phyloP scores from a whole-genome alignment of 2,329 filamentous ascomycete species.

The Aspergillus tanneri region DNA sequence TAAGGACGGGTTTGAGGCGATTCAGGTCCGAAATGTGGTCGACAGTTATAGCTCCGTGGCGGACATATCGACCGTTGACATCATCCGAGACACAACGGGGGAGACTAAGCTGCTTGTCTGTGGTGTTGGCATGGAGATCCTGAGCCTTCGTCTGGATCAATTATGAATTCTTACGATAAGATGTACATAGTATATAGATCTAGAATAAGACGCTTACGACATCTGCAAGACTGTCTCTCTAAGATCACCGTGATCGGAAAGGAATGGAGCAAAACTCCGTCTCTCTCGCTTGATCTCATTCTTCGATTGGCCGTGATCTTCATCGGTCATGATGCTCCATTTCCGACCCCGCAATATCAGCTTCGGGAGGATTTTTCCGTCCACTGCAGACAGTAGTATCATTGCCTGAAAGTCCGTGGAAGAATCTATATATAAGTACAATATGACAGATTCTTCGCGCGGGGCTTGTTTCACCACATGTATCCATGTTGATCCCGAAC shows the following conservation, averaged over 20 bases:
- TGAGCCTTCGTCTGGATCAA: conserved; percentile 23
- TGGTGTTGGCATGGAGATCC: conserved; percentile 53
- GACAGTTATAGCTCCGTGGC: conserved; percentile 52
- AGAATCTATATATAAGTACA: background rate
- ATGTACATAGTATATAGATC: conserved; percentile 10
- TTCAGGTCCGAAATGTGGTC: conserved; percentile 25
- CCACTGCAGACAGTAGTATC: background rate
- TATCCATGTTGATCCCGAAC: background rate
- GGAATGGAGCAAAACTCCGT: conserved; percentile 4
- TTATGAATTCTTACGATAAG: conserved; percentile 9
- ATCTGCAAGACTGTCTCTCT: no score
- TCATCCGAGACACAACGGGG: conserved; percentile 25
- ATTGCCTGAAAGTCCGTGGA: no score
- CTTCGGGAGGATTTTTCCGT: background rate
- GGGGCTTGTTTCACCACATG: background rate
- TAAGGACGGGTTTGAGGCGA: conserved; percentile 19
- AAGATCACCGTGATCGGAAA: conserved; percentile 14
- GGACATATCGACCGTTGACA: conserved; percentile 55
- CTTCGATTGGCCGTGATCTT: background rate
- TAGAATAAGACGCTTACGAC: background rate
- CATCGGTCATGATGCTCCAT: background rate
- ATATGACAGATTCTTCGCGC: background rate
- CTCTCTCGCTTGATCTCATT: background rate
- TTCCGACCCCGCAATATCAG: background rate
- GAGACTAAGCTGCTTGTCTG: conserved; percentile 41